These are phyloP conservation scores for Lactarius pseudohatsudake DNA, from an alignment of 768 basidiomycete species.

Conservation along the genomic window DNA sequence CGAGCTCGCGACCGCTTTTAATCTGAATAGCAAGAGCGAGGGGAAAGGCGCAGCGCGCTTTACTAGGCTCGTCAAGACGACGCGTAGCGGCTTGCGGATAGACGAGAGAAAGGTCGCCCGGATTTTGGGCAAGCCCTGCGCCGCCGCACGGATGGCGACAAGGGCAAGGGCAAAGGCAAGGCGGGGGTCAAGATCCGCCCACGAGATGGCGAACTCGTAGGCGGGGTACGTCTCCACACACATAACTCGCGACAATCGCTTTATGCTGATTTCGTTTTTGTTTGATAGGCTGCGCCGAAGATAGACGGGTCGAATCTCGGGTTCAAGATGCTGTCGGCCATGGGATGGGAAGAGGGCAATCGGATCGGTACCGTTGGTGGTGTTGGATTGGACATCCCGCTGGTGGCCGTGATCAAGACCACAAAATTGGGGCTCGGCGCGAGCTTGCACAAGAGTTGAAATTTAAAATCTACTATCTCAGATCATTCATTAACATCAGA, in stretches of 20 bases:
- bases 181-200: slow-evolving; percentile 39
- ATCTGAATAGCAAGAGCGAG: slow-evolving; percentile 73
- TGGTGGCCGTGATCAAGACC: slow-evolving; percentile 83
- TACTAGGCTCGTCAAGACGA: slow-evolving; percentile 73
- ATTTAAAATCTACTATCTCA: neutral
- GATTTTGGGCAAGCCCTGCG: slow-evolving; percentile 36
- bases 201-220: slow-evolving; percentile 85
- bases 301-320: slow-evolving; percentile 80
- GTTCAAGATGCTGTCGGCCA: slow-evolving; percentile 80
- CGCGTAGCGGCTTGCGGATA: slow-evolving; percentile 51
- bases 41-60: slow-evolving; percentile 70
- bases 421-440: slow-evolving; percentile 87
- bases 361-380: slow-evolving; percentile 68
- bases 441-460: neutral
- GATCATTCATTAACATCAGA: neutral
- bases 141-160: slow-evolving; percentile 37
- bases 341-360: slow-evolving; percentile 90
- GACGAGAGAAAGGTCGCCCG: slow-evolving; percentile 61
- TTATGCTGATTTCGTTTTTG: neutral
- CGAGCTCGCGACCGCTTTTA: slow-evolving; percentile 75
- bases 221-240: slow-evolving; percentile 51
- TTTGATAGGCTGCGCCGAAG: slow-evolving; percentile 70
- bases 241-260: neutral
- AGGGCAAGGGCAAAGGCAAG: slow-evolving; percentile 30
- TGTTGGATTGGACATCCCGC: slow-evolving; percentile 56